phyloP scores from a whole-genome alignment of 1,284 basidiomycete species.

The Moesziomyces globuligerus region DNA sequence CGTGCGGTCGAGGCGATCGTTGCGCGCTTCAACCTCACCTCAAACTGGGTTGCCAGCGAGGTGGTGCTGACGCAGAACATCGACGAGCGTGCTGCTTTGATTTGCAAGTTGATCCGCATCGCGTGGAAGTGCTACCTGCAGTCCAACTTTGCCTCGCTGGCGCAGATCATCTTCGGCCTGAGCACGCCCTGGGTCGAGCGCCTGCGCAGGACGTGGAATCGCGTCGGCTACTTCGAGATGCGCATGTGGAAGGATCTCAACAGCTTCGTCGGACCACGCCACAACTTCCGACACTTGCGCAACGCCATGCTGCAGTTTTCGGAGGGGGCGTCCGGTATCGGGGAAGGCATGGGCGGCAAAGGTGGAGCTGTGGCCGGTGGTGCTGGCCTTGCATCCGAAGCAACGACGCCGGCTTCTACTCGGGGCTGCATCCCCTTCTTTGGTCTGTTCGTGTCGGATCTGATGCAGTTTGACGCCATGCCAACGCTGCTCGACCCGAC shows the following conservation, averaged over 20 bases:
- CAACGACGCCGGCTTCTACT: neutral
- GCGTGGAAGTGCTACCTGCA: constrained; percentile 88
- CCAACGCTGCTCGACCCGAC: constrained; percentile 59
- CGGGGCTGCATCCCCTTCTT: constrained; percentile 59
- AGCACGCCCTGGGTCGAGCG: constrained; percentile 78
- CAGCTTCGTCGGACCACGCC: constrained; percentile 75
- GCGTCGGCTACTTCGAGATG: constrained; percentile 78
- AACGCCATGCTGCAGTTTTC: constrained; percentile 55
- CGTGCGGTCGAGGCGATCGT: constrained; percentile 73
- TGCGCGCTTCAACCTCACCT: constrained; percentile 86
- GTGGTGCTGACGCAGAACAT: constrained; percentile 70
- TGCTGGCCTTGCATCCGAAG: neutral
- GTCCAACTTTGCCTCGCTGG: constrained; percentile 82
- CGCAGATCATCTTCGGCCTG: constrained; percentile 83
- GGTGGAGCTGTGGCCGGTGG: neutral
- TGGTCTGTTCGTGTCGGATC: constrained; percentile 62
- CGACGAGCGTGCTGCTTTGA: constrained; percentile 75
- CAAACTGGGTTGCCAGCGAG: constrained; percentile 83
- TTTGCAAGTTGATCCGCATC: constrained; percentile 83
- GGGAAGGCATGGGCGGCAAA: no score
- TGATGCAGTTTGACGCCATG: constrained; percentile 56
- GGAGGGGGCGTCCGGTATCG: constrained; percentile 24
- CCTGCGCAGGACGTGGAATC: constrained; percentile 77
- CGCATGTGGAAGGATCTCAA: constrained; percentile 81
- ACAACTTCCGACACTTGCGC: constrained; percentile 77